Evolutionary conservation across 805 yeast genomes (phyloP).

Genomic region (Candida chauliodis): DNA sequence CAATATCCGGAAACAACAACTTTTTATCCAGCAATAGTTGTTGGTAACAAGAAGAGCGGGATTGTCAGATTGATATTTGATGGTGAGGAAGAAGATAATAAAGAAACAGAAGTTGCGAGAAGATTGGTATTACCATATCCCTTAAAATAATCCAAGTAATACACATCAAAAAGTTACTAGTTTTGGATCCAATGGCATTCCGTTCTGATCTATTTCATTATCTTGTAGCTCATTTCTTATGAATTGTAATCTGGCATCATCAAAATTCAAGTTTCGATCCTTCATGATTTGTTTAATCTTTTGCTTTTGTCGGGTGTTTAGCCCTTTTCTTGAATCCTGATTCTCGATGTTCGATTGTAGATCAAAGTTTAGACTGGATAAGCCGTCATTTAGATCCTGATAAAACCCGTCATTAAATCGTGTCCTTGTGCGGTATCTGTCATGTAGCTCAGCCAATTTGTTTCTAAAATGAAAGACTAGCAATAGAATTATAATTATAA

Average conservation of each 20-base stretch:
- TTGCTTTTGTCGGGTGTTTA: conserved; percentile 51
- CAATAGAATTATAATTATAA: conserved; percentile 13
- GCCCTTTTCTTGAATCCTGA: conserved; percentile 60
- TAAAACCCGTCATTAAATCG: conserved; percentile 19
- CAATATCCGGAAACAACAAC: conserved; percentile 97
- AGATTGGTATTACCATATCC: conserved; percentile 79
- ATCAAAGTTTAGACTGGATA: conserved; percentile 58
- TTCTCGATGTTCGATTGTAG: conserved; percentile 36
- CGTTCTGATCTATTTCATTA: conserved; percentile 60
- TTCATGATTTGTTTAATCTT: conserved; percentile 56
- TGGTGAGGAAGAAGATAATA: conserved; percentile 95
- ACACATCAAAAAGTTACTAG: conserved; percentile 44
- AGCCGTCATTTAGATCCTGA: conserved; percentile 40
- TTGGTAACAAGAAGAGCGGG: conserved; percentile 71
- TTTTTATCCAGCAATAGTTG: conserved; percentile 90
- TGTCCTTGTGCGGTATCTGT: conserved; percentile 24
- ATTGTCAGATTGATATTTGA: conserved; percentile 80
- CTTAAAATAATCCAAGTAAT: conserved; percentile 13
- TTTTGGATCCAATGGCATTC: conserved; percentile 65
- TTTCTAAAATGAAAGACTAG: conserved; percentile 32
- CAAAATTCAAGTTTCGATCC: conserved; percentile 50
- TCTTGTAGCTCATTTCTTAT: conserved; percentile 42
- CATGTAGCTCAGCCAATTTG: conserved; percentile 24
- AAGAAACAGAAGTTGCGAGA: conserved; percentile 90
- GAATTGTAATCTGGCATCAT: conserved; percentile 62